Conservation (phyloP, 257 asterid genomes). For the Solanum arcanum region DNA sequence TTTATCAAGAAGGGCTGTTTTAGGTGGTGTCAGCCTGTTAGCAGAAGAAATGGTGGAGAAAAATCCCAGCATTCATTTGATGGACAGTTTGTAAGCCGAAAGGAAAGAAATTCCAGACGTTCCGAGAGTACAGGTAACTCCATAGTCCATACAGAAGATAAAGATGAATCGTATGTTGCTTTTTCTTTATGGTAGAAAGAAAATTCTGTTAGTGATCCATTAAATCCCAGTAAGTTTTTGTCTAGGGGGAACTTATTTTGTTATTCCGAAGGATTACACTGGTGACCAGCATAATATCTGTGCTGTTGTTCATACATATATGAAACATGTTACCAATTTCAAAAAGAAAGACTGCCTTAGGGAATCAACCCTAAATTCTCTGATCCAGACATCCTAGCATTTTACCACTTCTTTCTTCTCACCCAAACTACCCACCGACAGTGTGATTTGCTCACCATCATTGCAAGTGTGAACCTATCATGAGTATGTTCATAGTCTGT, state of each 20-base stretch:
- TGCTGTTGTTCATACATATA: neutral
- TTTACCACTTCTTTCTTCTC: neutral
- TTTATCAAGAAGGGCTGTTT: neutral
- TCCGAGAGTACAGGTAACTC: neutral
- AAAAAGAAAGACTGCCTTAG: neutral
- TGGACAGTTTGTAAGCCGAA: neutral
- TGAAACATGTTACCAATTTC: neutral
- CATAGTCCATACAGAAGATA: neutral
- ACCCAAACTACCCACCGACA: neutral
- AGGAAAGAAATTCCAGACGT: neutral
- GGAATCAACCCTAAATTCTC: neutral
- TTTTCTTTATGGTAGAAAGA: neutral
- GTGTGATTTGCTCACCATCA: neutral
- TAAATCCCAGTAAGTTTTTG: neutral
- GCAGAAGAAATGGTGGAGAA: neutral
- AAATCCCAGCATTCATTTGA: neutral
- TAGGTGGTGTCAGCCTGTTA: neutral
- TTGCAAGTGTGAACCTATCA: neutral
- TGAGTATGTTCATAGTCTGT: neutral
- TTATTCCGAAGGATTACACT: neutral
- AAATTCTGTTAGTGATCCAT: neutral
- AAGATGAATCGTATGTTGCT: neutral
- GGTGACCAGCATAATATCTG: neutral
- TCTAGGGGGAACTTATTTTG: neutral
- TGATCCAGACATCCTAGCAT: neutral